These are phyloP conservation scores for Saururus chinensis DNA, from an alignment of 164 flowering plant genomes.

Conservation along the genomic window DNA sequence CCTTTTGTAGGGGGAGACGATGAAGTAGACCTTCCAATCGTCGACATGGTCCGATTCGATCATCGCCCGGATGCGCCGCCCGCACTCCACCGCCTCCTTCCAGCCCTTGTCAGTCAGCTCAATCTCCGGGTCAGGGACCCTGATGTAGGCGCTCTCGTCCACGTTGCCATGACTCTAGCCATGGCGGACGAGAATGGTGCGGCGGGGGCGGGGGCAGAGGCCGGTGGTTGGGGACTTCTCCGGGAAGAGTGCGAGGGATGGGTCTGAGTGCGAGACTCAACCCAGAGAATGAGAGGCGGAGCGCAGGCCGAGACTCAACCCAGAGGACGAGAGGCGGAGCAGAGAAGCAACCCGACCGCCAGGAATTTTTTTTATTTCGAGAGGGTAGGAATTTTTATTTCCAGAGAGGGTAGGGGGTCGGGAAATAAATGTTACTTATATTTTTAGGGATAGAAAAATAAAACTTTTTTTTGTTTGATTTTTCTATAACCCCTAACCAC, in stretches of 20 bases:
- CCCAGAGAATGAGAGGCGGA: no score
- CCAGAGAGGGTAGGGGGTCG: no score
- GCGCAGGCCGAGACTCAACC: no score
- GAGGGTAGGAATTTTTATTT: no score
- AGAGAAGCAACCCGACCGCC: no score
- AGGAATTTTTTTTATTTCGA: no score
- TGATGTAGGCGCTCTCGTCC: conserved; percentile 45
- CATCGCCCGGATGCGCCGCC: conserved; percentile 35
- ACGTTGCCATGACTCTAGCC: conserved; percentile 70
- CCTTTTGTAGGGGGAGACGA: conserved; percentile 62
- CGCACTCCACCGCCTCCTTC: conserved; percentile 41
- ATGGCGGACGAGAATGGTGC: conserved; percentile 67
- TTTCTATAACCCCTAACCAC: no score
- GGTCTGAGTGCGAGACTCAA: conserved; percentile 15
- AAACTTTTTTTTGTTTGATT: no score
- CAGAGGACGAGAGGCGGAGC: no score
- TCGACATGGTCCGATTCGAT: conserved; percentile 37
- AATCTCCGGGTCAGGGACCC: conserved; percentile 52
- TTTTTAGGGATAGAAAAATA: no score
- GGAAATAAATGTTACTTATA: no score
- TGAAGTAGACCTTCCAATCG: conserved; percentile 75
- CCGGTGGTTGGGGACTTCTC: conserved; percentile 13
- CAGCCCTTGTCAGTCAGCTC: conserved; percentile 45
- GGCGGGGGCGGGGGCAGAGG: conserved; percentile 40
- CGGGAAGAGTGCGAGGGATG: conserved; percentile 28